Evolutionary conservation across 768 basidiomycete genomes (phyloP).

Genomic region (Phylloporus rhodoxanthus): DNA sequence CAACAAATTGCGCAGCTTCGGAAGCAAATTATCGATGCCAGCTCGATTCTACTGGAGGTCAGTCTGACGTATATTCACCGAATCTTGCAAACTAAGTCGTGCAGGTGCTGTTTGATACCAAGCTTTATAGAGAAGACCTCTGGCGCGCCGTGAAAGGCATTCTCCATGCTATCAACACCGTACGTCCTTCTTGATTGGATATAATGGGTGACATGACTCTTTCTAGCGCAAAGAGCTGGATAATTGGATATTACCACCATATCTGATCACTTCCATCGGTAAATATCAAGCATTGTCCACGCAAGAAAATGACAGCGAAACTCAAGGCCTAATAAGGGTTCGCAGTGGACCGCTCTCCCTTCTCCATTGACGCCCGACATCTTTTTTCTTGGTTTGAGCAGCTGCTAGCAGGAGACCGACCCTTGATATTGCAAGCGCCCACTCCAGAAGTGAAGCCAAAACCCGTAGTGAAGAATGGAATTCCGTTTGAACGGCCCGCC

Average conservation of each 20-base stretch:
- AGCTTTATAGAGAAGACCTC: conserved; percentile 17
- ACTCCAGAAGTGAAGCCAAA: conserved; percentile 10
- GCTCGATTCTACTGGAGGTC: conserved; percentile 41
- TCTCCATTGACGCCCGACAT: conserved; percentile 35
- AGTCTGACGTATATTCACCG: conserved; percentile 17
- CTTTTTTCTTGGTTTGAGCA: conserved; percentile 41
- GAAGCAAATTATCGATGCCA: conserved; percentile 47
- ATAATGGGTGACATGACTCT: conserved; percentile 22
- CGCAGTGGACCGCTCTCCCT: conserved; percentile 42
- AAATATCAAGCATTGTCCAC: conserved; percentile 26
- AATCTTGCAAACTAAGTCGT: conserved; percentile 3
- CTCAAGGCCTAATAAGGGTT: conserved; percentile 50
- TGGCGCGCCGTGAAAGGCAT: conserved; percentile 24
- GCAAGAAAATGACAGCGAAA: conserved; percentile 24
- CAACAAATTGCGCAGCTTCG: conserved; percentile 34
- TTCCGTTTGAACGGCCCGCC: conserved; percentile 17
- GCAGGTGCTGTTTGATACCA: conserved; percentile 22
- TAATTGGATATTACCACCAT: conserved; percentile 39
- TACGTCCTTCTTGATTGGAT: conserved; percentile 16
- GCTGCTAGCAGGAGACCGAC: conserved; percentile 30
- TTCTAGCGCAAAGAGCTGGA: conserved; percentile 39
- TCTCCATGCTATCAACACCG: conserved; percentile 19
- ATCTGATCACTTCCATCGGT: conserved; percentile 34
- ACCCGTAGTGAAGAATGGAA: conserved; percentile 10
- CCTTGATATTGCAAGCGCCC: conserved; percentile 14